Conservation (phyloP, 805 yeast genomes). For the Ogataea henricii region DNA sequence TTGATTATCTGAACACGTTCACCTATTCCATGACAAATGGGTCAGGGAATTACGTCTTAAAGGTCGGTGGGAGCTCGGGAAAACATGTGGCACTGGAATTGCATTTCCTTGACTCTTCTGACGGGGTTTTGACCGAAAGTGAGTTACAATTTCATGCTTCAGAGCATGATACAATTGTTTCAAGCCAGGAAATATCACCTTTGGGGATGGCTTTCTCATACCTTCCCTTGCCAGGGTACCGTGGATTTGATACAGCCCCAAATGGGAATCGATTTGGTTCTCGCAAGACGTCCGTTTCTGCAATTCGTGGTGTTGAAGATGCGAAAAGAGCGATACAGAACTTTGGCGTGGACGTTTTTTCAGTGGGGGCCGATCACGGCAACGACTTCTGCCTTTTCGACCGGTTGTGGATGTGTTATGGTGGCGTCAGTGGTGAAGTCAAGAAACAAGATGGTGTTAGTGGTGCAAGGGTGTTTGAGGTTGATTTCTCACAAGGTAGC, state of each 20-base stretch:
- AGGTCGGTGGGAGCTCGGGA: conserved; percentile 40
- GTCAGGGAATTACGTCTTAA: conserved; percentile 73
- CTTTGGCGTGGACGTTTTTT: conserved; percentile 69
- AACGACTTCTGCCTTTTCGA: conserved; percentile 84
- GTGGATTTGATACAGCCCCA: conserved; percentile 36
- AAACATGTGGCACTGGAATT: conserved; percentile 51
- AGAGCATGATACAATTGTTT: conserved; percentile 18
- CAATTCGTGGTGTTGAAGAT: conserved; percentile 70
- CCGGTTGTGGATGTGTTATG: conserved; percentile 81
- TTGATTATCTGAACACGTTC: conserved; percentile 53
- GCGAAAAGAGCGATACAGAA: conserved; percentile 58
- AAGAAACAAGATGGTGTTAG: conserved; percentile 49
- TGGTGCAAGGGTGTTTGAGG: conserved; percentile 67
- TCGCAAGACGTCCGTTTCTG: conserved; percentile 72
- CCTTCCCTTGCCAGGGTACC: conserved; percentile 87
- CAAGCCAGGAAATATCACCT: conserved; percentile 40
- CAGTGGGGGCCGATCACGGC: conserved; percentile 94
- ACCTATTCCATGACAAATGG: conserved; percentile 81
- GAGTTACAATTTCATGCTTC: conserved; percentile 82
- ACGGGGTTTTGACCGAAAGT: conserved; percentile 37
- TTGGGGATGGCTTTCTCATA: conserved; percentile 90
- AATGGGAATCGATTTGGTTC: conserved; percentile 56
- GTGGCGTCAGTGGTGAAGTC: conserved; percentile 91
- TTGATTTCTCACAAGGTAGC: conserved; percentile 41
- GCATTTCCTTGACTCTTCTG: conserved; percentile 77